Conservation (phyloP, 805 yeast genomes). For the Cyberlindnera amylophila region DNA sequence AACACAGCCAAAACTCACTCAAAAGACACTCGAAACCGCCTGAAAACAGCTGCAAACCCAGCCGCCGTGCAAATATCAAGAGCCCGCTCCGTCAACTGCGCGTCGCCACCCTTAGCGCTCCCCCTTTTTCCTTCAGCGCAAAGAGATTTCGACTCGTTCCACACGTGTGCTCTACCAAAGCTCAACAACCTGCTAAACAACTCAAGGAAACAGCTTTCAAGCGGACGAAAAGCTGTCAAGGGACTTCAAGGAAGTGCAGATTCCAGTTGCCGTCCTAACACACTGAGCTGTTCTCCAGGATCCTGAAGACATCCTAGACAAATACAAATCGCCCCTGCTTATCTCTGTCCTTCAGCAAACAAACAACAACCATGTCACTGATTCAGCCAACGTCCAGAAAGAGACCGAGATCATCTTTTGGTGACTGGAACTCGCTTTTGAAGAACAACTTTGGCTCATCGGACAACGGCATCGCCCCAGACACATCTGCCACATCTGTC, state of each 20-base stretch:
- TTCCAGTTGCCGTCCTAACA: too few species aligned
- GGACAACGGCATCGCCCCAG: slow-evolving; percentile 11
- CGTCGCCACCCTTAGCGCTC: neutral
- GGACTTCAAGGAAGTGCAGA: too few species aligned
- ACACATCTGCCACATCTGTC: slow-evolving; percentile 6
- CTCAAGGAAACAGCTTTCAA: too few species aligned
- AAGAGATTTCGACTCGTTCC: too few species aligned
- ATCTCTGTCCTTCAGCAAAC: neutral
- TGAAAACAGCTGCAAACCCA: neutral
- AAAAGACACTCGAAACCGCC: neutral
- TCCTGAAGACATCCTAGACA: neutral
- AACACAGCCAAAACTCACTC: neutral
- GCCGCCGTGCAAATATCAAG: neutral
- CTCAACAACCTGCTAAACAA: too few species aligned
- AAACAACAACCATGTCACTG: slow-evolving; percentile 8
- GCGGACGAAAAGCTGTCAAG: too few species aligned
- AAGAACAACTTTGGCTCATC: slow-evolving; percentile 17
- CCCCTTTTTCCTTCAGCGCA: too few species aligned
- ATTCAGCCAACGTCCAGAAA: slow-evolving; percentile 26
- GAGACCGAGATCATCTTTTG: slow-evolving; percentile 34
- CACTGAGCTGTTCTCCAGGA: too few species aligned
- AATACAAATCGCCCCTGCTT: neutral
- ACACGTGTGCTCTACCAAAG: too few species aligned
- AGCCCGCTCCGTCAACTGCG: neutral
- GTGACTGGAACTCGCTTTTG: slow-evolving; percentile 27